These are phyloP conservation scores for Alloascoidea hylecoeti DNA, from an alignment of 805 yeast genomes.

Conservation along the genomic window DNA sequence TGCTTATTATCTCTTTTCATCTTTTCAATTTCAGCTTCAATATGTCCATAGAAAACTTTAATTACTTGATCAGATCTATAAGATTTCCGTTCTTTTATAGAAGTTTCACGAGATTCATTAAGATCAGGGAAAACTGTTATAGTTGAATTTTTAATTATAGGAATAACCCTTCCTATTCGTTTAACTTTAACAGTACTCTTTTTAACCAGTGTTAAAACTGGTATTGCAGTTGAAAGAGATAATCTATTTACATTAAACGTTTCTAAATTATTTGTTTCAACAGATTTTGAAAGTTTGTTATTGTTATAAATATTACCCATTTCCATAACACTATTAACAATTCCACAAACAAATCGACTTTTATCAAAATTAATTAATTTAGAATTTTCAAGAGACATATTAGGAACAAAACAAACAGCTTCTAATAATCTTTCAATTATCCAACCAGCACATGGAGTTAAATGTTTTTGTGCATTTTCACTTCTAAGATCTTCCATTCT, in stretches of 20 bases:
- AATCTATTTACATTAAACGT: background rate
- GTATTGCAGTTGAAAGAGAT: background rate
- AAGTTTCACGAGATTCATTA: slow-evolving; percentile 18
- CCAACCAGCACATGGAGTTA: slow-evolving; percentile 91
- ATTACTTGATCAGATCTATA: slow-evolving; percentile 19
- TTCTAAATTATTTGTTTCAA: background rate
- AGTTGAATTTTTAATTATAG: background rate
- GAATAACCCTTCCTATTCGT: background rate
- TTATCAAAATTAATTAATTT: slow-evolving; percentile 76
- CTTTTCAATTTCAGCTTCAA: slow-evolving; percentile 37
- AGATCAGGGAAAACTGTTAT: background rate
- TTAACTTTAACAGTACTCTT: background rate
- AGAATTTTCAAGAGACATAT: slow-evolving; percentile 52
- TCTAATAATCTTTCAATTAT: slow-evolving; percentile 66
- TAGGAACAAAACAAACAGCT: slow-evolving; percentile 64
- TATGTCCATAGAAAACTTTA: slow-evolving; percentile 29
- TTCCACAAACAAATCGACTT: slow-evolving; percentile 51
- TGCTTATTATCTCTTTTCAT: slow-evolving; percentile 35
- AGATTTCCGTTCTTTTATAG: slow-evolving; percentile 27
- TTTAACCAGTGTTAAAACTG: too few species aligned
- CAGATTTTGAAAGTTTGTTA: background rate
- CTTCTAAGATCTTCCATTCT: slow-evolving; percentile 8
- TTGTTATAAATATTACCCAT: slow-evolving; percentile 17
- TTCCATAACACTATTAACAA: slow-evolving; percentile 38
- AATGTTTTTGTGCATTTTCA: slow-evolving; percentile 17